phyloP scores from a whole-genome alignment of 225 moss, liverwort and hornwort species.

The Pseudisothecium myosuroides region DNA sequence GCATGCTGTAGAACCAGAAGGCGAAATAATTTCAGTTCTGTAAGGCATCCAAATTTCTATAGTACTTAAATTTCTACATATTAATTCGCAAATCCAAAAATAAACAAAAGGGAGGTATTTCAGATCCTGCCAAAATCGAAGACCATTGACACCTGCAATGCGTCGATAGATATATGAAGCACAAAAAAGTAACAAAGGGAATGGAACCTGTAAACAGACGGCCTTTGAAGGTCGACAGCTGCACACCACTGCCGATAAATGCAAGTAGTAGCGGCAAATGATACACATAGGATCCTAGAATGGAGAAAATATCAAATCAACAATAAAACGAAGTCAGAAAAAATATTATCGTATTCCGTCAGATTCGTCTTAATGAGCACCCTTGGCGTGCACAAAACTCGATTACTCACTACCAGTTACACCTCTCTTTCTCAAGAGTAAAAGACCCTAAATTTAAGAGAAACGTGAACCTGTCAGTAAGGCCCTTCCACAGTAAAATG shows the following conservation, averaged over 20 bases:
- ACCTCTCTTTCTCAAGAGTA: neutral
- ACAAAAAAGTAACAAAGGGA: neutral
- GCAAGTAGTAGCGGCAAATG: conserved; percentile 89
- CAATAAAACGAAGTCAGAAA: neutral
- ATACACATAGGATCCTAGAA: conserved; percentile 86
- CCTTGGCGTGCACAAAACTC: neutral
- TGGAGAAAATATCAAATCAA: neutral
- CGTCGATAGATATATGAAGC: neutral
- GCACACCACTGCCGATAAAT: conserved; percentile 92
- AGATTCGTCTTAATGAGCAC: neutral
- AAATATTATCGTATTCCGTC: neutral
- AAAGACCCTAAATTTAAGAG: neutral
- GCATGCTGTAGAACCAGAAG: conserved; percentile 66
- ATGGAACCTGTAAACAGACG: conserved; percentile 81
- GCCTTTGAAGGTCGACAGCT: conserved; percentile 90
- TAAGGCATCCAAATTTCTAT: neutral
- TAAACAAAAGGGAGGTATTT: neutral
- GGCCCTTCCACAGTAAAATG: neutral
- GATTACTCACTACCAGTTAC: neutral
- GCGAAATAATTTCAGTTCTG: neutral
- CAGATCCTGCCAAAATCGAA: neutral
- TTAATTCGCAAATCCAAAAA: no score
- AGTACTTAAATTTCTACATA: neutral
- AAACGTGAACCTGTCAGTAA: neutral
- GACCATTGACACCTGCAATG: neutral